phyloP scores from a whole-genome alignment of 179 eudicot genomes.

The Spergularia azorica region DNA sequence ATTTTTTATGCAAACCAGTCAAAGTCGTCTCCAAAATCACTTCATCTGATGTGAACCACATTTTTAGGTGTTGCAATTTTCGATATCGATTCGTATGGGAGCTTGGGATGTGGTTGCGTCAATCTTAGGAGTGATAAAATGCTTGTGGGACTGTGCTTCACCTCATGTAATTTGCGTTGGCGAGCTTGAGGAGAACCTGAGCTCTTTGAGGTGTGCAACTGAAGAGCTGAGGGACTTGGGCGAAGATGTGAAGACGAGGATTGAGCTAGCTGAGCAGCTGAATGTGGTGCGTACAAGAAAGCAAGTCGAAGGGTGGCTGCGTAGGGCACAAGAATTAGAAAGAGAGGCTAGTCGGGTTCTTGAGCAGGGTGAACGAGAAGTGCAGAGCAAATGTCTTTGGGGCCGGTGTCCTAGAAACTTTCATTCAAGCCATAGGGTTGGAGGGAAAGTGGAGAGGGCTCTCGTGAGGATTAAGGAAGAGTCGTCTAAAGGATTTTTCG shows the following conservation, averaged over 20 bases:
- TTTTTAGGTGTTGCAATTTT: background rate
- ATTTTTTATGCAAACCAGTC: background rate
- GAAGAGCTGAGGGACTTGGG: slow-evolving; percentile 24
- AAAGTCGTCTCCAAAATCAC: slow-evolving; percentile 13
- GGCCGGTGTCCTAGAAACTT: slow-evolving; percentile 29
- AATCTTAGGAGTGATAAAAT: slow-evolving; percentile 10
- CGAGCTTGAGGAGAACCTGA: slow-evolving; percentile 25
- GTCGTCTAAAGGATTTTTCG: slow-evolving; percentile 20
- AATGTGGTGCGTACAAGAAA: slow-evolving; percentile 23
- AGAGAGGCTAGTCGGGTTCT: slow-evolving; percentile 22
- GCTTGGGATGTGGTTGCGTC: slow-evolving; percentile 23
- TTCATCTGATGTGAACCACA: background rate
- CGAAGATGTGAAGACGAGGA: slow-evolving; percentile 29
- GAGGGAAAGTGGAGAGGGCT: slow-evolving; percentile 20
- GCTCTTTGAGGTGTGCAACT: slow-evolving; percentile 21
- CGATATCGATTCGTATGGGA: background rate
- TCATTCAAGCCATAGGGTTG: slow-evolving; percentile 17
- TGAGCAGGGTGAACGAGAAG: slow-evolving; percentile 17
- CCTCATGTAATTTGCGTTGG: slow-evolving; percentile 16
- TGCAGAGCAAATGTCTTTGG: slow-evolving; percentile 27
- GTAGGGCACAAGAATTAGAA: slow-evolving; percentile 19
- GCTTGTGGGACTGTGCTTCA: slow-evolving; percentile 15
- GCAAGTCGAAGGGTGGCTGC: slow-evolving; percentile 38
- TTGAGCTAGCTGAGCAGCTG: slow-evolving; percentile 26
- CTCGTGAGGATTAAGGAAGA: slow-evolving; percentile 30